Evolutionary conservation across 2,329 filamentous ascomycete species (phyloP).

Genomic region (Fusarium brachygibbosum): DNA sequence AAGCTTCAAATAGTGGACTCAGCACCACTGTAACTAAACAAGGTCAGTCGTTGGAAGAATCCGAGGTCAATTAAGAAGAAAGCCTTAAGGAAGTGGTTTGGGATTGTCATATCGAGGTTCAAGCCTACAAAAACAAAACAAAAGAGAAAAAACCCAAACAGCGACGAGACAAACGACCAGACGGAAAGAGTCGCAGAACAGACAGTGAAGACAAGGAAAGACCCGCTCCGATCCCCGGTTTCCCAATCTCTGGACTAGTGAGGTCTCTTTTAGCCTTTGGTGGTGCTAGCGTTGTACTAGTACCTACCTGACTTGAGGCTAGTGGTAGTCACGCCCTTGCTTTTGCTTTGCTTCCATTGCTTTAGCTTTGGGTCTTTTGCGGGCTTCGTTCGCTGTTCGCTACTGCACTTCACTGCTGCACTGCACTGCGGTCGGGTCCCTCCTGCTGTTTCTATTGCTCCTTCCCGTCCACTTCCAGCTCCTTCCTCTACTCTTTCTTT

Average conservation of each 20-base stretch:
- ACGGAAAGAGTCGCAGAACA: constrained; percentile 39
- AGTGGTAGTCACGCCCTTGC: constrained; percentile 39
- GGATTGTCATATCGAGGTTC: no score
- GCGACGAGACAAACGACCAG: constrained; percentile 21
- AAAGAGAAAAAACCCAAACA: constrained; percentile 9
- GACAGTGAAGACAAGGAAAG: constrained; percentile 13
- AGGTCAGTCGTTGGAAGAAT: constrained; percentile 13
- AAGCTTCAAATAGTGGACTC: constrained; percentile 27
- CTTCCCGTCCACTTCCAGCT: background rate
- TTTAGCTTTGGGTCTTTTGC: constrained; percentile 5
- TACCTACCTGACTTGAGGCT: constrained; percentile 22
- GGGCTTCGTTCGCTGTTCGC: background rate
- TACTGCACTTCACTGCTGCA: background rate
- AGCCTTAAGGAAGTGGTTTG: background rate
- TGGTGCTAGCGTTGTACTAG: constrained; percentile 22
- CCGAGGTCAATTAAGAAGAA: constrained; percentile 5
- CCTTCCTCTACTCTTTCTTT: no score
- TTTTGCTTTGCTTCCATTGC: background rate
- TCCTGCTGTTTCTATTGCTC: constrained; percentile 4
- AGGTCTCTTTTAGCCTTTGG: background rate
- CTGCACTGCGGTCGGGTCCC: background rate
- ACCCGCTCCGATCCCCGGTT: constrained; percentile 39
- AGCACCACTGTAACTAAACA: constrained; percentile 8
- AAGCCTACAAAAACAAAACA: background rate
- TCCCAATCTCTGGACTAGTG: constrained; percentile 18